Percentiles rank a stretch among this genome's conserved stretches.
These are phyloP conservation scores for Rubia tinctorum DNA, from an alignment of 305 asterid genomes.

Conservation along the genomic window DNA sequence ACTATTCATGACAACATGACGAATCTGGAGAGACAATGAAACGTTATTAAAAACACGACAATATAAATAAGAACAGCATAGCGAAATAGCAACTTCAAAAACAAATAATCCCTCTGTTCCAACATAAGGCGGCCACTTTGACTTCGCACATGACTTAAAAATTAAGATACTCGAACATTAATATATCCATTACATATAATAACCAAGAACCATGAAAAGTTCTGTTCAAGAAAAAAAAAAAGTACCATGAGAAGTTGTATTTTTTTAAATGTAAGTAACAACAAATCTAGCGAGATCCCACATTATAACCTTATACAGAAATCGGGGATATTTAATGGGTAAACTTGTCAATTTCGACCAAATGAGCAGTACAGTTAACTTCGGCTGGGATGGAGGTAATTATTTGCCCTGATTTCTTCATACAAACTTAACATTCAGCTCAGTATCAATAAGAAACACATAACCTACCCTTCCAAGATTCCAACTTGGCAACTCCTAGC, in stretches of 20 bases:
- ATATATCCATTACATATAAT: background rate
- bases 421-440: background rate
- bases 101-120: background rate
- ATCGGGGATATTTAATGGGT: background rate
- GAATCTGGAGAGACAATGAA: constrained; percentile 47
- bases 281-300: too few species aligned
- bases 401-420: too few species aligned
- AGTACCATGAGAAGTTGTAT: too few species aligned
- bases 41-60: background rate
- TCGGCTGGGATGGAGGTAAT: too few species aligned
- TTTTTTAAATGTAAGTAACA: too few species aligned
- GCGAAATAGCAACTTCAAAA: background rate
- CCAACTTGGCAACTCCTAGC: background rate
- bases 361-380: too few species aligned
- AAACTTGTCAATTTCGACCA: background rate
- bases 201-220: background rate
- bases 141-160: background rate
- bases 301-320: background rate
- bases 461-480: background rate
- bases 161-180: background rate
- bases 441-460: background rate
- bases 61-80: background rate
- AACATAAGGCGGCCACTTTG: background rate
- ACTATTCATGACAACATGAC: constrained; percentile 58
- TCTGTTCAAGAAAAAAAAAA: too few species aligned